Evolutionary conservation across 257 asterid species (phyloP).

Genomic region (Coffea eugenioides): DNA sequence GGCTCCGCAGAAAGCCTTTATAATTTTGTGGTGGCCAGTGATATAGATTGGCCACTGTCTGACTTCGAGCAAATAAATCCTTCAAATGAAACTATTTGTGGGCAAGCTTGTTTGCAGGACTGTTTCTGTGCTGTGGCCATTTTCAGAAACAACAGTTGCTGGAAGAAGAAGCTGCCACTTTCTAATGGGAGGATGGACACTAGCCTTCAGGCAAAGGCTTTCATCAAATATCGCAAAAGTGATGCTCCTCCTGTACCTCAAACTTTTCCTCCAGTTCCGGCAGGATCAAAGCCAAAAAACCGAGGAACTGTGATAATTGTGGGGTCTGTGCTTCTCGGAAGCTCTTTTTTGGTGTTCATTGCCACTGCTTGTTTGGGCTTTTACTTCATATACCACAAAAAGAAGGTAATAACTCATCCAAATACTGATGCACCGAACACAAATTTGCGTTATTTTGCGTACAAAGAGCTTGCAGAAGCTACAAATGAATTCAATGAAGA

Average conservation of each 20-base stretch:
- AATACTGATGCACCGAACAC: not conserved
- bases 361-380: conserved; percentile 25
- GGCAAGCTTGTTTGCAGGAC: conserved; percentile 43
- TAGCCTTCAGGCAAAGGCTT: not conserved
- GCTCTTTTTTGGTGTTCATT: conserved; percentile 38
- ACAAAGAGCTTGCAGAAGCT: conserved; percentile 27
- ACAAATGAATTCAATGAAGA: conserved; percentile 33
- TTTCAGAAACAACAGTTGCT: conserved; percentile 29
- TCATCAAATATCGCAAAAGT: conserved; percentile 9
- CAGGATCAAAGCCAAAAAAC: not conserved
- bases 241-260: conserved; percentile 22
- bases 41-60: too few species aligned
- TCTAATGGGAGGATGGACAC: conserved; percentile 56
- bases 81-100: conserved; percentile 22
- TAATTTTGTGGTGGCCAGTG: conserved; percentile 22
- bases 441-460: conserved; percentile 23
- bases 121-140: conserved; percentile 45
- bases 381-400: conserved; percentile 19
- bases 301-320: conserved; percentile 26
- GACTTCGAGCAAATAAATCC: too few species aligned
- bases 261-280: not conserved
- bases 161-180: conserved; percentile 74
- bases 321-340: conserved; percentile 41
- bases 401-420: not conserved
- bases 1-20: conserved; percentile 14